Evolutionary conservation across 306 rosid species (phyloP), one percentile per base, ranked within the genome.

Genomic region (Trifolium fragiferum): DNA sequence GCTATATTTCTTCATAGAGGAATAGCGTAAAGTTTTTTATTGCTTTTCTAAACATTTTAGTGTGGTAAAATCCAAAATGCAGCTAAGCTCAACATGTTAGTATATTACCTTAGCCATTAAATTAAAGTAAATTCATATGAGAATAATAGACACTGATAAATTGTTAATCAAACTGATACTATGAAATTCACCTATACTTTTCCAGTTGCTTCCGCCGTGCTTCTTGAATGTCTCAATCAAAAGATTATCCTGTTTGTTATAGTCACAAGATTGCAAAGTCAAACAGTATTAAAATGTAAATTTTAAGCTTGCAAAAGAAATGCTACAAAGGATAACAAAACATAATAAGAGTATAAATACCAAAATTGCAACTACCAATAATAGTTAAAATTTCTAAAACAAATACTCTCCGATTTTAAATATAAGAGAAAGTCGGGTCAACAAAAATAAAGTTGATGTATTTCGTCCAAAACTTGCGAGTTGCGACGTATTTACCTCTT

Each of bases 231-330:
- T 71, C 64, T 84, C 85, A 53, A 53, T 63, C 62, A 89, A 73
- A 84, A 80, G 81, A 27, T 63, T 73, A 72, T 87, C 95, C 95
- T 89, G 88, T 72, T 74, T 58, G 35, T n/a, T 70, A 83, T 13
- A 64, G 23, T 27, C 84, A 80, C 23, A 5, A 30, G 47, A 40
- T 59, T 35, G 32, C 38, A 33, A 75, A 41, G 59, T 78, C 70
- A 86, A 76, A 13, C 20, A 65, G 50, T 2, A 5, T 11, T 51
- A 63, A 30, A 44, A 30, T 1, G 8, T 18, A 73, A 60, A 59
- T 19, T 12, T 14, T 8, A 57, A 44, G 9, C 43, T 37, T 66
- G 53, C 21, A 54, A 8, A 47, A 44, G 25, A 16, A 40, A 10
- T 0, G 8, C 23, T 4, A 20, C 58, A 1, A 43, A 74, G 51